These are phyloP conservation scores for Zymoseptoria crescenta DNA, from an alignment of 2,329 filamentous ascomycete genomes.

Conservation along the genomic window DNA sequence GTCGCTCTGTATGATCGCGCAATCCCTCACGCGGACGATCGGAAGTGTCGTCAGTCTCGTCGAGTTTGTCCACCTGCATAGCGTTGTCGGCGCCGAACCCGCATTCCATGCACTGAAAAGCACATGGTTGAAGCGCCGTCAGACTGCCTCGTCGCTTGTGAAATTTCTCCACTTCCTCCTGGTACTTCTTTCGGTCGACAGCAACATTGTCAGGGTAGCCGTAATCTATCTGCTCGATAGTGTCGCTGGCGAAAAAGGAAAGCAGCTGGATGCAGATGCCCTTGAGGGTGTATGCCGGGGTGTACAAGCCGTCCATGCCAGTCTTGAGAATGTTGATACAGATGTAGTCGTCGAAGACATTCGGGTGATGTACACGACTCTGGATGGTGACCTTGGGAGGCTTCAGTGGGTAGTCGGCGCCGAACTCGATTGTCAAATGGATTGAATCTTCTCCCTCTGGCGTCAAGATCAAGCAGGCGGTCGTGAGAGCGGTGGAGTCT, in stretches of 20 bases:
- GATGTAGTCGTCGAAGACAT: slow-evolving; percentile 18
- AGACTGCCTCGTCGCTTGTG: too few relatives aligned
- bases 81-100: slow-evolving; percentile 2
- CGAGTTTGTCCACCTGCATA: too few relatives aligned
- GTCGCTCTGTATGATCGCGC: not conserved
- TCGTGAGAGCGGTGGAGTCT: slow-evolving; percentile 9
- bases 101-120: slow-evolving; percentile 7
- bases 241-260: slow-evolving; percentile 17
- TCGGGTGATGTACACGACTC: slow-evolving; percentile 14
- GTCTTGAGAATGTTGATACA: slow-evolving; percentile 16
- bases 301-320: slow-evolving; percentile 9
- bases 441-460: slow-evolving; percentile 10
- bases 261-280: slow-evolving; percentile 22
- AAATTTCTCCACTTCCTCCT: not conserved
- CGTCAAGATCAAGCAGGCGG: slow-evolving; percentile 14
- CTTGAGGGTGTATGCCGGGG: slow-evolving; percentile 20
- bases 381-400: slow-evolving; percentile 16
- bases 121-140: not conserved
- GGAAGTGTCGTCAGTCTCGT: not conserved
- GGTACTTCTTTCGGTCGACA: slow-evolving; percentile 13
- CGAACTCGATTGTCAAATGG: slow-evolving; percentile 16
- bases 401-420: slow-evolving; percentile 9
- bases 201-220: slow-evolving; percentile 1
- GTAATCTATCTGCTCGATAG: slow-evolving; percentile 17
- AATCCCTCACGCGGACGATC: not conserved